These are phyloP conservation scores for Tetracladium maxilliforme DNA, from an alignment of 2,329 filamentous ascomycete genomes.

Conservation along the genomic window DNA sequence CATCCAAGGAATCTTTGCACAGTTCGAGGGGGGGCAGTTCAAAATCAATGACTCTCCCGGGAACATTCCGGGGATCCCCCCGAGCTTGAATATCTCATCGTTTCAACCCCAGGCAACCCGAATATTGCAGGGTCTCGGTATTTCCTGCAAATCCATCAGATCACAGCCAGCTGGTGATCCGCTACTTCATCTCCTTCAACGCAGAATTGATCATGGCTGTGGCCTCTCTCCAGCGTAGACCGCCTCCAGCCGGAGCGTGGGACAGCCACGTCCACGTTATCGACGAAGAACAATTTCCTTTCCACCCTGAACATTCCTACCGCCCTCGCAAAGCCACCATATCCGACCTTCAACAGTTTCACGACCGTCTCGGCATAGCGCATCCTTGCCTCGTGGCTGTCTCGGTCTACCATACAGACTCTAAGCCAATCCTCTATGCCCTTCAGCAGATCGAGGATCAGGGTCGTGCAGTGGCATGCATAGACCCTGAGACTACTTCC, in stretches of 20 bases:
- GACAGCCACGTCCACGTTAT: slow-evolving; percentile 15
- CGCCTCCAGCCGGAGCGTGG: slow-evolving; percentile 11
- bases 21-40: no score
- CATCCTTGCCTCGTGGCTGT: slow-evolving; percentile 13
- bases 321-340: slow-evolving; percentile 8
- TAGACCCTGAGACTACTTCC: slow-evolving; percentile 10
- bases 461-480: slow-evolving; percentile 13
- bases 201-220: no score
- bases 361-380: slow-evolving; percentile 10
- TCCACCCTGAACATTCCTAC: slow-evolving; percentile 7
- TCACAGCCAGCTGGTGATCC: no score
- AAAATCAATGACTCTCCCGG: no score
- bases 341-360: slow-evolving; percentile 9
- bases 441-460: slow-evolving; percentile 9
- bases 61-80: no score
- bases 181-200: no score
- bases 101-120: no score
- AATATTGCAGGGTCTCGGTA: no score
- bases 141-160: no score
- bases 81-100: no score
- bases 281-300: slow-evolving; percentile 7
- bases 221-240: background rate
- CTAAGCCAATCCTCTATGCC: slow-evolving; percentile 14
- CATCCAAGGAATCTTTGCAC: no score
- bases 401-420: slow-evolving; percentile 16